Conservation (phyloP, 163 green algal genomes). For the Prototheca wickerhamii region DNA sequence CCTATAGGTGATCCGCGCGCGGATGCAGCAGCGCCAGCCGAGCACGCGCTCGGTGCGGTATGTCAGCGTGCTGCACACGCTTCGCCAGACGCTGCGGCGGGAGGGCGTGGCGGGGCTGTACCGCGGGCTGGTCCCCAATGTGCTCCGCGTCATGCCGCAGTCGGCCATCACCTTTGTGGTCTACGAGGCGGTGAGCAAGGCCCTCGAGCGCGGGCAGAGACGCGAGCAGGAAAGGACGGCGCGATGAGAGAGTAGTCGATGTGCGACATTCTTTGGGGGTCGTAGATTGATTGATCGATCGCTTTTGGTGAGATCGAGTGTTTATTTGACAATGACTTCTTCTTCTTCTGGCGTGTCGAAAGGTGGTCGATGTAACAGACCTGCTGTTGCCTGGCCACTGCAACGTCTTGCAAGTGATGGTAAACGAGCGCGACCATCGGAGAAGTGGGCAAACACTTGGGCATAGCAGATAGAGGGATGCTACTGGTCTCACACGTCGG, state of each 20-base stretch:
- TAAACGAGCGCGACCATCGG: too few relatives aligned
- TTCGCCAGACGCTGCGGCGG: constrained; percentile 47
- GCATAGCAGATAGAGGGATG: too few relatives aligned
- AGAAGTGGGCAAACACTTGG: too few relatives aligned
- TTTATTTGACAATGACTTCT: too few relatives aligned
- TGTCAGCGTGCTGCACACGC: constrained; percentile 31
- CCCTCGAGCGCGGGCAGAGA: constrained; percentile 1
- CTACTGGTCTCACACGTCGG: too few relatives aligned
- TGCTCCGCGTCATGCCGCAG: constrained; percentile 85
- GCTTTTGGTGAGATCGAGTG: too few relatives aligned
- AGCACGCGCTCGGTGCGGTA: constrained; percentile 47
- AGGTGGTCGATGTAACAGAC: too few relatives aligned
- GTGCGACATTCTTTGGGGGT: too few relatives aligned
- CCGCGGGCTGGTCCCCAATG: constrained; percentile 75
- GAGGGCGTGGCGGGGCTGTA: constrained; percentile 81
- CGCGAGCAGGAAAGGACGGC: background rate
- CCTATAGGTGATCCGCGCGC: constrained; percentile 62
- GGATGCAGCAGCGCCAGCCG: constrained; percentile 84
- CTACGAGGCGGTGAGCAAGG: constrained; percentile 74
- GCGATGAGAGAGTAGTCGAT: background rate
- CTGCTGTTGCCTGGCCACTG: too few relatives aligned
- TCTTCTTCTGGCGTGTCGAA: too few relatives aligned
- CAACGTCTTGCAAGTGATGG: too few relatives aligned
- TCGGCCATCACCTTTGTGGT: constrained; percentile 85
- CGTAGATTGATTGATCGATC: too few relatives aligned